Evolutionary conservation across 768 basidiomycete species (phyloP), one percentile per base, ranked within the genome.

Genomic region (Amanita rubescens): DNA sequence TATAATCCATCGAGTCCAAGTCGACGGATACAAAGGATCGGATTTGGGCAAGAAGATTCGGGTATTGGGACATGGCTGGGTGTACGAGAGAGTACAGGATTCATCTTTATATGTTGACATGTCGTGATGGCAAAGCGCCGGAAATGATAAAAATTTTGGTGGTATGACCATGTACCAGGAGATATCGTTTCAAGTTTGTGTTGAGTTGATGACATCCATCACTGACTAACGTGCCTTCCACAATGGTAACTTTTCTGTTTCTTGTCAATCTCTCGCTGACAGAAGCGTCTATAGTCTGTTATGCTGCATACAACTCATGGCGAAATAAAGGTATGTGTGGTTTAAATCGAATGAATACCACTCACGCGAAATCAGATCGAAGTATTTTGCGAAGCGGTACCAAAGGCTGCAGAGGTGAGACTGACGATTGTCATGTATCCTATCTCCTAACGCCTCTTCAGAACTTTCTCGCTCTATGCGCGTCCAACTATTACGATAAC

Each of bases 381-480:
- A 70, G 66, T 99, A 11, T 98, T 98, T 71, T 98, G 96, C 67
- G 96, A 99, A 70, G 86, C 95, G 5, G 89, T 93, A 17, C 96
- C 96, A 20, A 92, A 93, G 68, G 77, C 94, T 10, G 92, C 94
- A 59, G 95, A 99, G 76, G 94, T 93, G 58, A 55, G 45, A 46
- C 38, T 51, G 45, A 56, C 41, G 42, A 51, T 32, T 24, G 43
- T 50, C 35, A 14, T 53, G 50, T 35, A n/a, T 49, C 53, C 55
- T 52, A 47, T 45, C 55, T 55, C 48, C 37, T 56, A 51, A 50
- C 37, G 19, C 41, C 19, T 19, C 19, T 14, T 32, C 61, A 96
- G 94, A 99, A 98, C 69, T 99, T 98, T 64, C 76, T 99, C 12
- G 94, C 93, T 0, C 77, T 98, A 12, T 94, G 91, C 63, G 96